Base-by-base conservation (phyloP, 805 yeast genomes). In the Myxozyma neotropica region DNA sequence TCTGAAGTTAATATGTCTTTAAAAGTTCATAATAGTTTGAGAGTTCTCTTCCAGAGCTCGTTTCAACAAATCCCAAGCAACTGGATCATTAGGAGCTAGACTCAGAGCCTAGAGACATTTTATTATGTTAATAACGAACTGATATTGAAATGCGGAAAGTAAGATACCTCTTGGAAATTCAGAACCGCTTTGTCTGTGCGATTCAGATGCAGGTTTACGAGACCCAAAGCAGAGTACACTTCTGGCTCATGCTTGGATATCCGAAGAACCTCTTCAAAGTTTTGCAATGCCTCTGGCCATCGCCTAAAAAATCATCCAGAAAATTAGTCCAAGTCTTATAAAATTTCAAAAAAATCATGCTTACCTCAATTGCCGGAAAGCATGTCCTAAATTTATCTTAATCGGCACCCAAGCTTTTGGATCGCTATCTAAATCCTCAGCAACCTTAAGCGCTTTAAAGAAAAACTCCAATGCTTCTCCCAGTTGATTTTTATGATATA, bases 351-450 rank as follows among this genome's bases (percentile, higher is more conserved):
- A 21, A 12, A 36, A 24, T n/a, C 23, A 5, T 12, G 19, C 59
- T 24, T 23, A 61, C 66, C 83, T 84, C 53, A 84, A 72, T 55
- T 88, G 78, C 62, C 97, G 77, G 71, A 87, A 90, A 3, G 92
- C 95, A 72, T 92, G 97, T 0, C 96, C 97, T 59, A 92, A 76
- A 72, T 92, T 92, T 24, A 89, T 81, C 71, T 89, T 89, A 27
- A 94, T 88, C 1, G 96, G 87, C 0, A 86, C 77, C 88, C 96
- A 88, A 0, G 94, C 88, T 66, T 83, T 84, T 4, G 93, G 84
- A 64, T 90, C 96, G 6, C 92, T 83, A 66, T 87, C 86, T 60
- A 89, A 76, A 58, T 80, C 79, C 64, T 79, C 82, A 0, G 94
- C 86, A 0, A 88, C 87, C 10, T 80, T 78, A 45, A 88, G 73